phyloP scores from a whole-genome alignment of 306 rosid genomes.

The Dalbergia cultrata region DNA sequence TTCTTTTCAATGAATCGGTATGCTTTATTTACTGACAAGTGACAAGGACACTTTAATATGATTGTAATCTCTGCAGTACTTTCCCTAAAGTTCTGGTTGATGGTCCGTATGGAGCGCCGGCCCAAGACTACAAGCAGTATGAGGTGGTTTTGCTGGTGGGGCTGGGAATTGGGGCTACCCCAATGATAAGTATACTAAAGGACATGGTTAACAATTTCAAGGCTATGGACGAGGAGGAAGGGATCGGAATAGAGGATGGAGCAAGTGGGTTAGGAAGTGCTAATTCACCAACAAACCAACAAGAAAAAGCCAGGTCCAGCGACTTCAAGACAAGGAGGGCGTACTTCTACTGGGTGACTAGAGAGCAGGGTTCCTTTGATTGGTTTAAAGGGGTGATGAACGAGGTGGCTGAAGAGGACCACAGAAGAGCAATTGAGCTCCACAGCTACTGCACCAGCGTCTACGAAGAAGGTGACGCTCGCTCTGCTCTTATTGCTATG shows the following conservation, averaged over 20 bases:
- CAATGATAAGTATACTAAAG: slow-evolving; percentile 78
- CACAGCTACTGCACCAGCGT: slow-evolving; percentile 82
- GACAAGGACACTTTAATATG: not conserved
- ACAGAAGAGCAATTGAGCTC: slow-evolving; percentile 64
- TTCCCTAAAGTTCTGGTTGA: slow-evolving; percentile 66
- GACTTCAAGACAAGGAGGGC: slow-evolving; percentile 65
- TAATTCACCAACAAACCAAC: slow-evolving; percentile 30
- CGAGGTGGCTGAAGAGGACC: slow-evolving; percentile 68
- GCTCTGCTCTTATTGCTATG: slow-evolving; percentile 81
- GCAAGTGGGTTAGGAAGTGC: not conserved
- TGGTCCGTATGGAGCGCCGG: slow-evolving; percentile 84
- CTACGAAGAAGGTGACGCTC: slow-evolving; percentile 77
- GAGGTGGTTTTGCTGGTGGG: slow-evolving; percentile 78
- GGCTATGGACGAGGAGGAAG: slow-evolving; percentile 60
- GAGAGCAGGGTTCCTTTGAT: slow-evolving; percentile 78
- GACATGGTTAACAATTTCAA: slow-evolving; percentile 67
- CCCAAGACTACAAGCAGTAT: slow-evolving; percentile 72
- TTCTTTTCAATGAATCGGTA: not conserved
- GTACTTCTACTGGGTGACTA: slow-evolving; percentile 76
- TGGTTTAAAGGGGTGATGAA: slow-evolving; percentile 79
- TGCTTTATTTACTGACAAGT: slow-evolving; percentile 8
- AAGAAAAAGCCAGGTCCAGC: slow-evolving; percentile 19
- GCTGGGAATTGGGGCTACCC: slow-evolving; percentile 81
- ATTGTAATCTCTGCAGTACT: slow-evolving; percentile 40
- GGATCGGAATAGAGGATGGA: slow-evolving; percentile 49